Percentiles rank a stretch among this genome's conserved stretches.
These are phyloP conservation scores for Skeletonema tropicum DNA, from an alignment of 108 stramenopile genomes.

Conservation along the genomic window DNA sequence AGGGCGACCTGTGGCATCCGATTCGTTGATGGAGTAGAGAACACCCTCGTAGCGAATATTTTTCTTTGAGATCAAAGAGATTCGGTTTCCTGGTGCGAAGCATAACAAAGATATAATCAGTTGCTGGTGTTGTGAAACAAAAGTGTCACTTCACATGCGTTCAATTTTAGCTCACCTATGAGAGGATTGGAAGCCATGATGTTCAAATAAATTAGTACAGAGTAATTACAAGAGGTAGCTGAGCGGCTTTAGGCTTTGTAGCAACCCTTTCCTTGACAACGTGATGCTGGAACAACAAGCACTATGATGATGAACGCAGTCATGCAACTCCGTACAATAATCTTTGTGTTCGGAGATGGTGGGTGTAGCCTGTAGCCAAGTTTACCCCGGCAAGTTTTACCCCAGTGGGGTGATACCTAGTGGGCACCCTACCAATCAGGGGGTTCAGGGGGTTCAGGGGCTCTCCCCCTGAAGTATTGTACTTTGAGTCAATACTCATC, in stretches of 20 bases:
- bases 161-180: slow-evolving; percentile 5
- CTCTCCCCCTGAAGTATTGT: no score
- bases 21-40: slow-evolving; percentile 91
- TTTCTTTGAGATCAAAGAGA: slow-evolving; percentile 95
- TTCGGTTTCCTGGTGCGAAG: slow-evolving; percentile 72
- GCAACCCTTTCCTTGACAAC: not conserved
- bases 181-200: slow-evolving; percentile 2
- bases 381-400: no score
- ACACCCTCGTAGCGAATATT: slow-evolving; percentile 96
- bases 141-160: not conserved
- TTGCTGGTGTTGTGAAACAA: not conserved
- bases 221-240: not conserved
- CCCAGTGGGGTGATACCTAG: no score
- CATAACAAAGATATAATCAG: not conserved
- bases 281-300: not conserved
- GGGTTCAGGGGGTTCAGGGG: no score
- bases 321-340: no score
- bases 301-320: no score
- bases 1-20: slow-evolving; percentile 93
- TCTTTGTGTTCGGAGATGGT: no score
- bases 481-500: no score
- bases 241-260: not conserved
- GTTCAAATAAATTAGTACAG: not conserved
- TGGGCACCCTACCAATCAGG: no score
- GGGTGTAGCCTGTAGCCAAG: no score